phyloP scores from a whole-genome alignment of 2,329 filamentous ascomycete genomes.

The Metarhizium humberi region DNA sequence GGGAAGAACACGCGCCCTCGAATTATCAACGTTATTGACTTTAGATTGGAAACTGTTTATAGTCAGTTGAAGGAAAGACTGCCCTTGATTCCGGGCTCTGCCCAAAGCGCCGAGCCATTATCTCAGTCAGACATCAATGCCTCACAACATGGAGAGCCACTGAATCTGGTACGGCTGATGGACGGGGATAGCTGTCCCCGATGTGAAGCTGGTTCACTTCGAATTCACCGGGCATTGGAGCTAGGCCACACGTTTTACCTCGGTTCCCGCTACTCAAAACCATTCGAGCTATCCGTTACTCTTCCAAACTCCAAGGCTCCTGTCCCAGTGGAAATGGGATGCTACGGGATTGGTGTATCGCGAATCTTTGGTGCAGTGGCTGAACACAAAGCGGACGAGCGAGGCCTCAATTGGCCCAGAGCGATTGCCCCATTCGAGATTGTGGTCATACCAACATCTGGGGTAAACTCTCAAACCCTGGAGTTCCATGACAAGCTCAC shows the following conservation, averaged over 20 bases:
- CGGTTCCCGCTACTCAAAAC: slow-evolving; percentile 75
- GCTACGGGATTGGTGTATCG: slow-evolving; percentile 89
- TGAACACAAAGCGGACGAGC: slow-evolving; percentile 59
- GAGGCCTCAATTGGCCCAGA: slow-evolving; percentile 80
- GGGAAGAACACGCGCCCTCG: neutral
- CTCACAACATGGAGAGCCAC: slow-evolving; percentile 17
- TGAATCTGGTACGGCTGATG: slow-evolving; percentile 57
- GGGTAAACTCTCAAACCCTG: slow-evolving; percentile 37
- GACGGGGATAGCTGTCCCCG: slow-evolving; percentile 64
- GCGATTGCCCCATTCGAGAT: slow-evolving; percentile 79
- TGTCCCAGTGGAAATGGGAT: slow-evolving; percentile 80
- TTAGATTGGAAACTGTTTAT: slow-evolving; percentile 17
- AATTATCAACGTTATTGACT: slow-evolving; percentile 27
- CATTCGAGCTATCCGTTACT: slow-evolving; percentile 56
- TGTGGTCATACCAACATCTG: slow-evolving; percentile 49
- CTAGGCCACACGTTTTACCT: slow-evolving; percentile 93
- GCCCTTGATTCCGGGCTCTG: slow-evolving; percentile 14
- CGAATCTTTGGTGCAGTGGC: slow-evolving; percentile 83
- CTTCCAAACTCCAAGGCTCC: slow-evolving; percentile 18
- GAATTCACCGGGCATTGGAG: slow-evolving; percentile 68
- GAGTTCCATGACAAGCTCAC: slow-evolving; percentile 55
- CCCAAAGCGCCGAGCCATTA: slow-evolving; percentile 1
- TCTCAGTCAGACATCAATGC: slow-evolving; percentile 3
- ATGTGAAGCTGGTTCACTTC: slow-evolving; percentile 55
- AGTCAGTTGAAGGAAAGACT: slow-evolving; percentile 14